Evolutionary conservation across 164 flowering plant genomes (phyloP).

Genomic region (Kingdonia uniflora): DNA sequence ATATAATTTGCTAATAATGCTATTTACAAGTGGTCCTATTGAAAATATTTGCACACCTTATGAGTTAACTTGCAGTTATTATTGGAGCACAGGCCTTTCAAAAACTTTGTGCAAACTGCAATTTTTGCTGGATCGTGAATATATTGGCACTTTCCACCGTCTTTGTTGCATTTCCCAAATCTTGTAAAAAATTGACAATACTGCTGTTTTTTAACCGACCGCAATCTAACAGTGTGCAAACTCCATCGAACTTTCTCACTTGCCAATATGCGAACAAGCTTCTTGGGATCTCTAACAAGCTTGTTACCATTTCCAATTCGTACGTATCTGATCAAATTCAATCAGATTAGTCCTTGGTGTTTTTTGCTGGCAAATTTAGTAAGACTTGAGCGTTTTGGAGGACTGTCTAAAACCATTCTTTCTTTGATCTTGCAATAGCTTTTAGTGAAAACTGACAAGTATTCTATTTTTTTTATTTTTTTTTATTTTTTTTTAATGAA

Average conservation of each 20-base stretch:
- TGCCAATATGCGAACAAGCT: slow-evolving; percentile 68
- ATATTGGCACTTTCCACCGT: slow-evolving; percentile 79
- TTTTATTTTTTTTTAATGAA: no score
- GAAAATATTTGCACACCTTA: slow-evolving; percentile 35
- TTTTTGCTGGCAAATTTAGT: no score
- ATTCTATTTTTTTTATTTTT: no score
- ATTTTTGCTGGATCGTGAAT: slow-evolving; percentile 89
- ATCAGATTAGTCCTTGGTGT: no score
- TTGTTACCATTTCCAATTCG: slow-evolving; percentile 93
- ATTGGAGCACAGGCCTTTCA: slow-evolving; percentile 67
- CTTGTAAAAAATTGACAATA: slow-evolving; percentile 93
- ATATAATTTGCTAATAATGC: no score
- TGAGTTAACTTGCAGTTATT: slow-evolving; percentile 83
- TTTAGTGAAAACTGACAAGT: no score
- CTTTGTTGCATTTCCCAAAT: slow-evolving; percentile 93
- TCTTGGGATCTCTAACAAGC: slow-evolving; percentile 91
- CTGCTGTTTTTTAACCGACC: slow-evolving; percentile 60
- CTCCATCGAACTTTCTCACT: slow-evolving; percentile 96
- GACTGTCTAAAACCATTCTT: no score
- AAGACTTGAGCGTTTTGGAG: no score
- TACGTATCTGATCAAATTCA: slow-evolving; percentile 53
- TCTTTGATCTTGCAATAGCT: no score
- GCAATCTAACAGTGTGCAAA: slow-evolving; percentile 79
- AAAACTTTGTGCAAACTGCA: slow-evolving; percentile 90
- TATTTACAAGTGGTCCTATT: no score